Evolutionary conservation across 495 filamentous ascomycete species (phyloP).

Genomic region (Penicillium pancosmium): DNA sequence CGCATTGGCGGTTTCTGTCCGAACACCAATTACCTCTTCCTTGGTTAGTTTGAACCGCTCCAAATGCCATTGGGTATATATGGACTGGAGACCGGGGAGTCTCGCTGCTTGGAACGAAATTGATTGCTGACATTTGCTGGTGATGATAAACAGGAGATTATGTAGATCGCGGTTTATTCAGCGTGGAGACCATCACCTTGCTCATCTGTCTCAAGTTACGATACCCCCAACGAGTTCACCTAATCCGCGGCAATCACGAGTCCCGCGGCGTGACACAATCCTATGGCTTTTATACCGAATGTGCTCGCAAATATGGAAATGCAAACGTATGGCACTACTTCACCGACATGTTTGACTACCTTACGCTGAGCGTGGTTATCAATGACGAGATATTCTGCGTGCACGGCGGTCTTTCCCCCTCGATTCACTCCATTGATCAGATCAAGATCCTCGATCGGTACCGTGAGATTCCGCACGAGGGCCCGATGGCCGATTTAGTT

Average conservation of each 20-base stretch:
- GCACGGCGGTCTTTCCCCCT: slow-evolving; percentile 91
- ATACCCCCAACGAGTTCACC: slow-evolving; percentile 87
- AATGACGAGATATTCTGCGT: slow-evolving; percentile 99
- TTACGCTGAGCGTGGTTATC: slow-evolving; percentile 95
- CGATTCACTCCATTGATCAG: slow-evolving; percentile 97
- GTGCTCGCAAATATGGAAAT: slow-evolving; percentile 95
- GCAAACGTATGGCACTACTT: slow-evolving; percentile 99
- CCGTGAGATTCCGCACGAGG: slow-evolving; percentile 96
- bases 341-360: slow-evolving; percentile 99
- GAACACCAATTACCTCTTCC: slow-evolving; percentile 96
- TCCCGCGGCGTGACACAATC: slow-evolving; percentile 97
- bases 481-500: slow-evolving; percentile 98
- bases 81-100: neutral
- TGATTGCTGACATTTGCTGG: neutral
- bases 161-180: slow-evolving; percentile 95
- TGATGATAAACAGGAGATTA: slow-evolving; percentile 73
- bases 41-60: slow-evolving; percentile 60
- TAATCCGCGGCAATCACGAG: slow-evolving; percentile 97
- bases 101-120: neutral
- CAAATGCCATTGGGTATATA: neutral
- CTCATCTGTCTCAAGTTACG: slow-evolving; percentile 93
- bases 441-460: slow-evolving; percentile 99
- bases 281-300: slow-evolving; percentile 99
- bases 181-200: slow-evolving; percentile 94
- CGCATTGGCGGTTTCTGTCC: slow-evolving; percentile 96